phyloP scores from a whole-genome alignment of 73 alveolate genomes.

The Durusdinium trenchii region DNA sequence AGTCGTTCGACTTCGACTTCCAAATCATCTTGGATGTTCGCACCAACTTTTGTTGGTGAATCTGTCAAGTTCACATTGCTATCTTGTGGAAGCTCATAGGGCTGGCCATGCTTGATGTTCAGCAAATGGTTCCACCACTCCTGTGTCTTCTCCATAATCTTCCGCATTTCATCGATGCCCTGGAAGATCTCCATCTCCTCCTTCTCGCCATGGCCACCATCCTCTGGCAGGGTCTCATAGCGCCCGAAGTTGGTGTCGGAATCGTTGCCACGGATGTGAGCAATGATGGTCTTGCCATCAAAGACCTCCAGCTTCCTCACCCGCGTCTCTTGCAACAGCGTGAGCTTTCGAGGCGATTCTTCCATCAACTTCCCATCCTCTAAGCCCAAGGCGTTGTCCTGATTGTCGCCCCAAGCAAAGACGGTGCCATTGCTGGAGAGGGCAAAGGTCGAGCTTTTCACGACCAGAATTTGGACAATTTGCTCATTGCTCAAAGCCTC shows the following conservation, averaged over 20 bases:
- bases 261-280: constrained; percentile 86
- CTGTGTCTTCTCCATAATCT: constrained; percentile 89
- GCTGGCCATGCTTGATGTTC: constrained; percentile 94
- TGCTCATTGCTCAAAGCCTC: constrained; percentile 81
- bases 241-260: constrained; percentile 72
- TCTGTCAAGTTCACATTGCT: not conserved
- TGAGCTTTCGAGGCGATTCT: constrained; percentile 80
- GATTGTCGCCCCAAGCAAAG: constrained; percentile 92
- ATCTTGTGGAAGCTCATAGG: constrained; percentile 84
- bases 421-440: constrained; percentile 88
- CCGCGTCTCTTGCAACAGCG: constrained; percentile 76
- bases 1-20: constrained; percentile 81
- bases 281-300: constrained; percentile 92
- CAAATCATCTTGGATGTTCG: not conserved
- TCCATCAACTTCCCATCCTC: constrained; percentile 46
- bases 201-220: constrained; percentile 69
- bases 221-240: constrained; percentile 70
- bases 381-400: constrained; percentile 77
- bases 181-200: constrained; percentile 89
- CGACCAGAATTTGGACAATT: constrained; percentile 68
- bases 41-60: not conserved
- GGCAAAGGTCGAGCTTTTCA: constrained; percentile 90
- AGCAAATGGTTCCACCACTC: constrained; percentile 95
- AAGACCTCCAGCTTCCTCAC: constrained; percentile 78
- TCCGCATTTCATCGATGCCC: constrained; percentile 94